Percentiles rank a stretch among this genome's conserved stretches.
Evolutionary conservation across 2,329 filamentous ascomycete species (phyloP).

Genomic region (Fusarium oligoseptatum): DNA sequence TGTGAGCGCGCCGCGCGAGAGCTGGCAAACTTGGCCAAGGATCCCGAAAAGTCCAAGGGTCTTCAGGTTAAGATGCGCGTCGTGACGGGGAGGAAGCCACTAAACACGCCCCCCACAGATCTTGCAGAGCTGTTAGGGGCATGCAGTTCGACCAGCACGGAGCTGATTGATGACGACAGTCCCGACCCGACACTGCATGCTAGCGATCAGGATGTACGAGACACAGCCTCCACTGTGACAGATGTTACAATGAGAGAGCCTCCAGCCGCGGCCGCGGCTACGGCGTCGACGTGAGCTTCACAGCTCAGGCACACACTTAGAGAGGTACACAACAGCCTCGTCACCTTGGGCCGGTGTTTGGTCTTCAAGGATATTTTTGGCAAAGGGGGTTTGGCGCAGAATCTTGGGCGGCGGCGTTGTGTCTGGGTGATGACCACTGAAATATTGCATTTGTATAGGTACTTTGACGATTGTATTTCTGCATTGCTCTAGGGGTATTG

Average conservation of each 20-base stretch:
- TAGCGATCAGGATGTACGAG: conserved; percentile 29
- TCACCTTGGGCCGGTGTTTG: neutral
- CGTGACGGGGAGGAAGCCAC: conserved; percentile 65
- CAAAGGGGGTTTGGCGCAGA: conserved; percentile 38
- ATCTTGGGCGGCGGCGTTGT: conserved; percentile 38
- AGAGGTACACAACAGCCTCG: conserved; percentile 13
- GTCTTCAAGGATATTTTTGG: conserved; percentile 20
- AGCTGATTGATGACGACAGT: conserved; percentile 37
- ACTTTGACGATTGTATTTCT: conserved; percentile 32
- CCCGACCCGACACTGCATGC: conserved; percentile 43
- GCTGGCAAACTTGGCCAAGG: conserved; percentile 62
- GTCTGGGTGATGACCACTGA: conserved; percentile 30
- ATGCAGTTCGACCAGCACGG: conserved; percentile 35
- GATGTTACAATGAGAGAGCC: conserved; percentile 6
- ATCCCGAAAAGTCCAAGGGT: conserved; percentile 57
- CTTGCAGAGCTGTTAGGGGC: conserved; percentile 32
- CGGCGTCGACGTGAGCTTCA: conserved; percentile 9
- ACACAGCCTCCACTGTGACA: neutral
- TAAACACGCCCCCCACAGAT: conserved; percentile 43
- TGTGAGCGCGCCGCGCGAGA: conserved; percentile 64
- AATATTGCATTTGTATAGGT: conserved; percentile 33
- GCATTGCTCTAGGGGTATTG: conserved; percentile 30
- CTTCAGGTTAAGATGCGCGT: conserved; percentile 64
- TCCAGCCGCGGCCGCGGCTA: conserved; percentile 6
- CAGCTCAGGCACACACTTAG: neutral